phyloP scores from a whole-genome alignment of 1,139 yeast species.

The Yamadazyma mexicana region DNA sequence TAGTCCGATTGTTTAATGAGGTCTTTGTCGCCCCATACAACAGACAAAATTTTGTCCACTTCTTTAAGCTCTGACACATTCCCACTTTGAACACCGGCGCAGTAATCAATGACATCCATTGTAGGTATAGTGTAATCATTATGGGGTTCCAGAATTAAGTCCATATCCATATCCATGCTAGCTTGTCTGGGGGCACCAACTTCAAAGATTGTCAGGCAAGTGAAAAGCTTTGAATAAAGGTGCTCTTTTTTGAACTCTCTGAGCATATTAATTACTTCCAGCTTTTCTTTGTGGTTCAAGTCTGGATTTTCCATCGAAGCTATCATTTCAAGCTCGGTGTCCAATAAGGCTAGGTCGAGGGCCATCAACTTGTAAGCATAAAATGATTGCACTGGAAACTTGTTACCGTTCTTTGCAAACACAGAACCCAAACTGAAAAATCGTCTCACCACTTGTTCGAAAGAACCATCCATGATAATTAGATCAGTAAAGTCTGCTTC shows the following conservation, averaged over 20 bases:
- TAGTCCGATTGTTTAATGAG: background rate
- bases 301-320: background rate
- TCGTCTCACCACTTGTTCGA: slow-evolving; percentile 4
- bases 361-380: slow-evolving; percentile 3
- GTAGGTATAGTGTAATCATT: background rate
- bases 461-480: slow-evolving; percentile 4
- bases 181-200: background rate
- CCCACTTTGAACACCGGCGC: background rate
- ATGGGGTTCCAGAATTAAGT: background rate
- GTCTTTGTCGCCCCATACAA: background rate
- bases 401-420: background rate
- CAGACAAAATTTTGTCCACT: background rate
- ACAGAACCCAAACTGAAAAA: slow-evolving; percentile 3
- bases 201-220: background rate
- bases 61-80: background rate
- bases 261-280: background rate
- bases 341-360: background rate
- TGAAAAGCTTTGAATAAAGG: background rate
- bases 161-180: background rate
- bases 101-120: background rate
- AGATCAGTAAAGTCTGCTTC: slow-evolving; percentile 1
- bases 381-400: background rate
- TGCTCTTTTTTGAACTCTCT: background rate
- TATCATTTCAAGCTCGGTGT: background rate
- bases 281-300: background rate